Base-by-base conservation (phyloP, 2,329 filamentous ascomycete genomes). In the Calonectria pseudoreteaudii region DNA sequence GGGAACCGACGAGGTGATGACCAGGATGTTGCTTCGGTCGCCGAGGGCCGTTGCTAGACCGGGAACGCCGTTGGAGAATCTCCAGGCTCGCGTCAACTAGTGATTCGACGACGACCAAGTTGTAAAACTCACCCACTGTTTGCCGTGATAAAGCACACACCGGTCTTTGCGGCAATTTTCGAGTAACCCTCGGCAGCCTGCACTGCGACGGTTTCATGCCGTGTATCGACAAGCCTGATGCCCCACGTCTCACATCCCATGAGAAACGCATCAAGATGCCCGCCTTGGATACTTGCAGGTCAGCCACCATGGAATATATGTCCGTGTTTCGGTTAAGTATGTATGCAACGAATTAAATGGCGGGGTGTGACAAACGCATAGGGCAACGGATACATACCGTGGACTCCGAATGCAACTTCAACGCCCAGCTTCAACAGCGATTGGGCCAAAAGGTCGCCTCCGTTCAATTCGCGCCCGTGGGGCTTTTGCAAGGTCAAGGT, bases 381-480 rank as follows among this genome's bases (percentile, higher is more conserved):
- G 16, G 14, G 1, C 56, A 4, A 13, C 18, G 7, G 34, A 41
- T 23, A 60, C 56, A 62, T 62, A 62, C 56, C 56, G 41, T 62
- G 56, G 38, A 62, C 34, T 41, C 56, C 56, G 23, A 62, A 62
- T 62, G 56, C 56, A 26, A 62, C 56, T 41, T 62, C 56, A 23
- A 62, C 56, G 7, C 56, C 56, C 56, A 62, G 20, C 56, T 62
- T 62, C 34, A 62, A 41, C 8, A 62, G 56, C 16, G 56, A 62
- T 38, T 62, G 56, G 34, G 56, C 56, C 34, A 62, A 38, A 16
- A 62, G 23, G 56, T 62, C 56, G 16, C 56, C 56, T 28, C 56
- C 56, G 38, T 44, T 62, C 23, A 62, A 41, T 26, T 62, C 56
- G n/a, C 56, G 34, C 56, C 56, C 56, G 23, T 41, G 34, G 56